phyloP scores from a whole-genome alignment of 306 rosid species.

The cucumber (Cucumis sativus) region DNA sequence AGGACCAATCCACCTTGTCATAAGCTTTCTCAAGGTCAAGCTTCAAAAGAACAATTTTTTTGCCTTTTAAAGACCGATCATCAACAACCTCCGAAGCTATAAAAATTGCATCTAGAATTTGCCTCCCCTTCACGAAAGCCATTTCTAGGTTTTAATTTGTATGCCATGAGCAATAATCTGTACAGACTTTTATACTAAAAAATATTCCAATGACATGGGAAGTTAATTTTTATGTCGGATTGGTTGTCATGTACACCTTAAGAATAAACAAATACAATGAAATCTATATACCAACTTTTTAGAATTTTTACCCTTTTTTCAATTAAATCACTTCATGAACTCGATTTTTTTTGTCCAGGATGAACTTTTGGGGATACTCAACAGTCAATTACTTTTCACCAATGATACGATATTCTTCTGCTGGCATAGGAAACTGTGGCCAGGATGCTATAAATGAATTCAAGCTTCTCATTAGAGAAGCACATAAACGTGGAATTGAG shows the following conservation, averaged over 20 bases:
- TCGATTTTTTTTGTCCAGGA: slow-evolving; percentile 31
- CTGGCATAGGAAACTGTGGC: slow-evolving; percentile 64
- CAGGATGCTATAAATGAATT: slow-evolving; percentile 68
- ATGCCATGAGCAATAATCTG: background rate
- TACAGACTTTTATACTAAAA: background rate
- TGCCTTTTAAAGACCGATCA: too few species aligned
- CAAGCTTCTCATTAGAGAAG: slow-evolving; percentile 78
- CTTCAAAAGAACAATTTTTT: too few species aligned
- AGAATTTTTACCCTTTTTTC: background rate
- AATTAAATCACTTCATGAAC: background rate
- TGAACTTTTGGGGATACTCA: slow-evolving; percentile 97
- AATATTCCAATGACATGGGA: background rate
- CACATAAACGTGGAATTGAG: slow-evolving; percentile 94
- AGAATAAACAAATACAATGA: background rate
- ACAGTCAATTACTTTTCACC: slow-evolving; percentile 90
- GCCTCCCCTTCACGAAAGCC: too few species aligned
- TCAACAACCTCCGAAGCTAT: too few species aligned
- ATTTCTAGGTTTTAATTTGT: background rate
- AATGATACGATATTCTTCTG: slow-evolving; percentile 85
- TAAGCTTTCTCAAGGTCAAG: too few species aligned
- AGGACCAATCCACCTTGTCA: too few species aligned
- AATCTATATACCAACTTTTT: background rate
- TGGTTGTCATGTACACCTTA: background rate
- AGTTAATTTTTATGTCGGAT: background rate
- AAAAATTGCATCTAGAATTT: too few species aligned